Percentiles rank a stretch among this genome's conserved stretches.
Conservation (phyloP, 345 rosid genomes). For the Ricinus communis region DNA sequence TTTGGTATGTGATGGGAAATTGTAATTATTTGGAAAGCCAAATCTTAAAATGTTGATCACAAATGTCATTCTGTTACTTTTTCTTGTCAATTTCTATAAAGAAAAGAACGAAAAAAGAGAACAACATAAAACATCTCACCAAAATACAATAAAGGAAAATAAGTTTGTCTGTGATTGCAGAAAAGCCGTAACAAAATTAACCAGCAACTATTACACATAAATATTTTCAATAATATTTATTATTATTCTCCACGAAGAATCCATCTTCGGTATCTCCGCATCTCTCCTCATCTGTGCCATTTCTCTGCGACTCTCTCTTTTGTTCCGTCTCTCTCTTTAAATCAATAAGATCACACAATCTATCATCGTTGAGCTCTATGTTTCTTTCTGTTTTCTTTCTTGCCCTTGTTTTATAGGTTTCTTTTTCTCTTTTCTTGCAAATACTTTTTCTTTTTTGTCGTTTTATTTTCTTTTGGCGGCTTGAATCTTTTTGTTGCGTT, state of each 20-base stretch:
- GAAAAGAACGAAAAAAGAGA: no score
- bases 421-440: not conserved
- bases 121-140: no score
- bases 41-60: no score
- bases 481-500: not conserved
- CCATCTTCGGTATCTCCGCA: conserved; percentile 36
- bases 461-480: not conserved
- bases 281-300: conserved; percentile 36
- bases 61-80: no score
- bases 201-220: not conserved
- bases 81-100: no score
- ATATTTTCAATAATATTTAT: not conserved
- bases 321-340: not conserved
- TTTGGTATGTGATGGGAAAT: no score
- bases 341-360: not conserved
- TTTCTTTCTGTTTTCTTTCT: not conserved
- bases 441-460: not conserved
- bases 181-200: no score
- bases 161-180: not conserved
- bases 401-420: no score
- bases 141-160: not conserved
- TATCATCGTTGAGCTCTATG: not conserved
- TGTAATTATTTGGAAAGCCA: no score
- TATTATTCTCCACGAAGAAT: not conserved
- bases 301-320: not conserved